A percentile compares a stretch with the other conserved stretches of the same genome.
Evolutionary conservation across 1,139 yeast genomes (phyloP).

Genomic region (Taphrina flavorubra): DNA sequence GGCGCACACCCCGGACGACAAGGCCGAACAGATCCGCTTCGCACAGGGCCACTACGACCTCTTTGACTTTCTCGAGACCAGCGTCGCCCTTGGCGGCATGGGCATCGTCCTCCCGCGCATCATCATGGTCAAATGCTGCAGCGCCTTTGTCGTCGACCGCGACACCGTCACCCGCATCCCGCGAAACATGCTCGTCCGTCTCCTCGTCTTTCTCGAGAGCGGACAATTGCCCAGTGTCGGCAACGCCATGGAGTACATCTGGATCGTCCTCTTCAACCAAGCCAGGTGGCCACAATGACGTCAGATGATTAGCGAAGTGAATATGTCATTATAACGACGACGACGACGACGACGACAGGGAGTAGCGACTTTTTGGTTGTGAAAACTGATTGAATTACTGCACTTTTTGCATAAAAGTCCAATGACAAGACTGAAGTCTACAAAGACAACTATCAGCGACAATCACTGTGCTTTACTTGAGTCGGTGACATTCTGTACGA

Average conservation of each 20-base stretch:
- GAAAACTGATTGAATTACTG: no score
- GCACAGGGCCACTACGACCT: neutral
- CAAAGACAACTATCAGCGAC: neutral
- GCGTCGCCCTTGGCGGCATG: neutral
- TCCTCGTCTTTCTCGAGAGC: neutral
- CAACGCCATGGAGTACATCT: neutral
- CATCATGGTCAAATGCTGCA: neutral
- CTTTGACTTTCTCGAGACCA: neutral
- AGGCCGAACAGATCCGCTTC: neutral
- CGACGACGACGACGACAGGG: no score
- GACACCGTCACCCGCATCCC: neutral
- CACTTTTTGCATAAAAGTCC: no score
- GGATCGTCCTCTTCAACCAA: slow-evolving; percentile 7
- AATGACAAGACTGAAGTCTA: neutral
- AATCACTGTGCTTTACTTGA: neutral
- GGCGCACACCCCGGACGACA: neutral
- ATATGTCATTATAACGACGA: no score
- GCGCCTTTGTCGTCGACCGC: neutral
- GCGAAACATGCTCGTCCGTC: neutral
- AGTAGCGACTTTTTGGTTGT: no score
- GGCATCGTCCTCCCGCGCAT: neutral
- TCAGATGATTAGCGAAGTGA: no score
- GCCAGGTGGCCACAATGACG: neutral
- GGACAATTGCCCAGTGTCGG: neutral
- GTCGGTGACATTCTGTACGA: neutral